Evolutionary conservation across 495 filamentous ascomycete species (phyloP), one percentile per base, ranked within the genome.

Genomic region (Penicillium malachiteum): DNA sequence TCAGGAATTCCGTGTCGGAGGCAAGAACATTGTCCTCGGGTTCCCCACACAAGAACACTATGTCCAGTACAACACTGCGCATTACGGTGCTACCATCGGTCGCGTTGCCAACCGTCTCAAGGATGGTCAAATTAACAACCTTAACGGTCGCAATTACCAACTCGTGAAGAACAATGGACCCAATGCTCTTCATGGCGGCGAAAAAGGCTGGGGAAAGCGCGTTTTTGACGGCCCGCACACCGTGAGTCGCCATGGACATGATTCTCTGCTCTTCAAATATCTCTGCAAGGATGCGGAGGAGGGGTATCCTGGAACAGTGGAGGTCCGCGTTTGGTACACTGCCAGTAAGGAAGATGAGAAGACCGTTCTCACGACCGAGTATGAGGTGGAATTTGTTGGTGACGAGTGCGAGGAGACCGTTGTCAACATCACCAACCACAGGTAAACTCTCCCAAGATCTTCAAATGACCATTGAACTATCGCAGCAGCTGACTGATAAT

Each of bases 1-100:
- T 66, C 87, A 96, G 64, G 81, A 88, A 64, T 88, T 97, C 74
- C 79, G 74, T 42, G 80, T 97, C 50, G 84, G 77, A 46, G 85
- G 82, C 49, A 73, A 82, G 59, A 92, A 96, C 75, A 94, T 97
- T 58, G 93, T 96, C 14, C 86, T 91, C 60, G 83, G 83, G 42
- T 96, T 96, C 79, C 84, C 87, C 3, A 84, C 76, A 17, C 84
- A 87, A 42, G 78, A 84, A 2, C 79, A 84, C 45, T 97, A 97
- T 75, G 79, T 81, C 53, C 67, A 78, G 42, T 75, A 89, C 75
- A 92, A 96, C 73, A 71, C 70, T 14, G 84, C 89, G 14, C 89
- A 84, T 77, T 96, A 95, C 62, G 93, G 93, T 57, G 92, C 91
- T 67, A 97, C 90, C 37, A 96, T 98, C 65, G 93, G 93, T 17